Percentiles rank a stretch among this genome's conserved stretches.
phyloP scores from a whole-genome alignment of 2,329 filamentous ascomycete species.

The Penicillium sp. region DNA sequence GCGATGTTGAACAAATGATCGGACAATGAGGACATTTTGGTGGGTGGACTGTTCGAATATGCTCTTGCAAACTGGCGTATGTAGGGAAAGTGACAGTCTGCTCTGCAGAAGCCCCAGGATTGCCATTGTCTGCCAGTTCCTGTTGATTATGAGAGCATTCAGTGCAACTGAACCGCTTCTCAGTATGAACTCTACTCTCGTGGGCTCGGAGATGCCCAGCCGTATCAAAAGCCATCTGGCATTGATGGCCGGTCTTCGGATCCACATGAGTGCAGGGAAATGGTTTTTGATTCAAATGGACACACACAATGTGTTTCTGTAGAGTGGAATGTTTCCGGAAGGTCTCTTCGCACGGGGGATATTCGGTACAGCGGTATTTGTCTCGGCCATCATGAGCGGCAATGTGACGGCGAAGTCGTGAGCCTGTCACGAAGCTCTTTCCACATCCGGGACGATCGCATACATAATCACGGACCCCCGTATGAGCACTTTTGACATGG shows the following conservation, averaged over 20 bases:
- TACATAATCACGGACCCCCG: conserved; percentile 68
- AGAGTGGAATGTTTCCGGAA: conserved; percentile 90
- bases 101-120: conserved; percentile 14
- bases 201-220: conserved; percentile 73
- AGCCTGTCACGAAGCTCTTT: conserved; percentile 81
- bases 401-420: conserved; percentile 75
- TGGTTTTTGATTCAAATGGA: conserved; percentile 72
- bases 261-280: conserved; percentile 71
- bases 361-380: conserved; percentile 73
- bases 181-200: conserved; percentile 69
- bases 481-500: conserved; percentile 83
- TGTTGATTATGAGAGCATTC: conserved; percentile 62
- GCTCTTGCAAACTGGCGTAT: conserved; percentile 70
- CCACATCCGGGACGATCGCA: conserved; percentile 75
- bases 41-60: conserved; percentile 73
- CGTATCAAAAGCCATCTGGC: conserved; percentile 73
- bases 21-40: conserved; percentile 76
- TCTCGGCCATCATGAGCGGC: conserved; percentile 79
- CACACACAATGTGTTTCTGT: conserved; percentile 77
- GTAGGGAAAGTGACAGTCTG: conserved; percentile 68
- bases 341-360: conserved; percentile 70
- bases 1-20: conserved; percentile 66
- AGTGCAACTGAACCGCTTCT: conserved; percentile 74
- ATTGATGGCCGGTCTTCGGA: conserved; percentile 58
- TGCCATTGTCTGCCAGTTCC: conserved; percentile 39